These are phyloP conservation scores for Calocera viscosa DNA, from an alignment of 768 basidiomycete species.

Conservation along the genomic window DNA sequence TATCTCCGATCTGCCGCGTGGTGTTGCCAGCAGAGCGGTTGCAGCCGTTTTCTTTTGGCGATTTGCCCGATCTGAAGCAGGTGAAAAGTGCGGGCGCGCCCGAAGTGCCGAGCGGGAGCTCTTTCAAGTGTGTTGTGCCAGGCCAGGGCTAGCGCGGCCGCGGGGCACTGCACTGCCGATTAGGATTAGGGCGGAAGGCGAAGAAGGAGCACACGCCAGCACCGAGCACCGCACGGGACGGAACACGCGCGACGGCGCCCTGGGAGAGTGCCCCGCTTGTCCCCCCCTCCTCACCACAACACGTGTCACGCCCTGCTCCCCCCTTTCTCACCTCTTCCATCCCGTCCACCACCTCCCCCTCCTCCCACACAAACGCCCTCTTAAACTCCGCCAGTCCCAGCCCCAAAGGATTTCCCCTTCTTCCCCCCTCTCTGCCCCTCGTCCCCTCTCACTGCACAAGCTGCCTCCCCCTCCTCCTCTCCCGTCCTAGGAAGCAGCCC, in stretches of 20 bases:
- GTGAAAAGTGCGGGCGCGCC: not conserved
- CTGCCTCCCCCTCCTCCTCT: too few species aligned
- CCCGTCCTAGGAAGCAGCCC: too few species aligned
- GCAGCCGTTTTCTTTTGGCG: not conserved
- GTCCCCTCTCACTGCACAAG: too few species aligned
- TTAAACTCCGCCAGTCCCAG: not conserved
- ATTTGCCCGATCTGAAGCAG: not conserved
- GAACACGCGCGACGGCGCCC: not conserved
- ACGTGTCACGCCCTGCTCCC: constrained; percentile 6
- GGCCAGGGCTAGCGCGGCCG: too few species aligned
- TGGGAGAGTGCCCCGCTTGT: not conserved
- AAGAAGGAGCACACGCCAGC: not conserved
- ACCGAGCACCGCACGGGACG: not conserved
- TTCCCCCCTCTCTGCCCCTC: too few species aligned
- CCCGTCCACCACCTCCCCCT: not conserved
- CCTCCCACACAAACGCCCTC: not conserved
- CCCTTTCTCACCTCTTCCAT: not conserved
- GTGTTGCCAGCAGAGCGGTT: not conserved
- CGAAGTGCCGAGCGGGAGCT: not conserved
- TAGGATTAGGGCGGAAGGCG: not conserved
- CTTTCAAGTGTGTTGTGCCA: too few species aligned
- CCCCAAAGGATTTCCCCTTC: too few species aligned
- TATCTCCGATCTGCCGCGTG: not conserved
- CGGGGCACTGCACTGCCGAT: too few species aligned
- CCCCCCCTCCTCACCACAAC: constrained; percentile 1